A percentile compares a stretch with the other conserved stretches of the same genome.
Evolutionary conservation across 2,329 filamentous ascomycete genomes (phyloP).

Genomic region (Calonectria pteridis): DNA sequence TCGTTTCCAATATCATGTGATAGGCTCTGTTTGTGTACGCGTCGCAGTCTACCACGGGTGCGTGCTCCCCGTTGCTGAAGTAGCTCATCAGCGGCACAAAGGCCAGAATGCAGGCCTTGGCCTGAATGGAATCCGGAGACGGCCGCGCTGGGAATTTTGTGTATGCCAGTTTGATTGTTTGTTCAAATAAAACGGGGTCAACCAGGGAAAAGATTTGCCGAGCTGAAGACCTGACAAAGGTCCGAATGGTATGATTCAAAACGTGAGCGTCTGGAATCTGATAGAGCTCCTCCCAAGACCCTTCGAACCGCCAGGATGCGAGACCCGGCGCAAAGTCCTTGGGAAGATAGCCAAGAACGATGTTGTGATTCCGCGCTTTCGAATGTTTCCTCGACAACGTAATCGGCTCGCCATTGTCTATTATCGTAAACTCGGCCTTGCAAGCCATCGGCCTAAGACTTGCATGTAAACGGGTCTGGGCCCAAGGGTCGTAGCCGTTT

Average conservation of each 20-base stretch:
- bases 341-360: not conserved
- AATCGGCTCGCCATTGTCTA: not conserved
- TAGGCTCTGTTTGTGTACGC: not conserved
- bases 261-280: not conserved
- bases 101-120: not conserved
- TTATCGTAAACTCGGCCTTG: not conserved
- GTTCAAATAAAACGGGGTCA: not conserved
- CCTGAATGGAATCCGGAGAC: not conserved
- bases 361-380: not conserved
- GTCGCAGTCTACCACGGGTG: not conserved
- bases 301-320: not conserved
- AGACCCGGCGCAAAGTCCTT: not conserved
- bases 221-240: not conserved
- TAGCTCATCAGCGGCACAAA: not conserved
- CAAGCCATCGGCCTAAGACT: not conserved
- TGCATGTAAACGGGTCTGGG: not conserved
- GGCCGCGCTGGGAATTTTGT: not conserved
- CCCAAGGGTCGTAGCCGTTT: not conserved
- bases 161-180: not conserved
- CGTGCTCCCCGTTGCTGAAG: not conserved
- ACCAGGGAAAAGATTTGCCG: not conserved
- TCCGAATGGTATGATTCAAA: not conserved
- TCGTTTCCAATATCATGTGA: not conserved
- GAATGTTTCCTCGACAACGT: not conserved
- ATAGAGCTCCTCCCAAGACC: not conserved